Conservation (phyloP, 805 yeast species). For the Tetrapisispora arboricola region DNA sequence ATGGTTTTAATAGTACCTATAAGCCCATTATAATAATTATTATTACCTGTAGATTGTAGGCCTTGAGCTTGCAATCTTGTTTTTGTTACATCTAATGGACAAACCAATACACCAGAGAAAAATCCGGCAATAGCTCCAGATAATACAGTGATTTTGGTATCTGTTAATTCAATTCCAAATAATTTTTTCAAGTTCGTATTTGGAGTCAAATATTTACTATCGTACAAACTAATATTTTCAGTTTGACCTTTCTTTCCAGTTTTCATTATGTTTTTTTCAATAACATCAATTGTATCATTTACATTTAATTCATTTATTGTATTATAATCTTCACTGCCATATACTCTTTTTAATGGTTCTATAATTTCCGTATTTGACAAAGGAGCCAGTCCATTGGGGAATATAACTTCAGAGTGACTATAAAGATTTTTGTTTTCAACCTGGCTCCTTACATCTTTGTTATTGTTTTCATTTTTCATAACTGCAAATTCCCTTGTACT, state of each 20-base stretch:
- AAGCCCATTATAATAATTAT: constrained; percentile 45
- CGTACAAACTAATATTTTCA: too few species aligned
- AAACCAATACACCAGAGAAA: constrained; percentile 76
- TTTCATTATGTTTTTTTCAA: neutral
- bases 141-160: constrained; percentile 57
- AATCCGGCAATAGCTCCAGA: constrained; percentile 95
- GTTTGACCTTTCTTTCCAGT: neutral
- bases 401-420: constrained; percentile 7
- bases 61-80: constrained; percentile 93
- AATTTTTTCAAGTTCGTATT: neutral
- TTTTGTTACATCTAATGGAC: constrained; percentile 93
- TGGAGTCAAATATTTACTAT: neutral
- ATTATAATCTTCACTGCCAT: neutral
- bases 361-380: constrained; percentile 17
- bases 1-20: constrained; percentile 57
- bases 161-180: constrained; percentile 7
- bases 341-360: constrained; percentile 7
- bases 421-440: neutral
- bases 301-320: neutral
- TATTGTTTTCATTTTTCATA: neutral
- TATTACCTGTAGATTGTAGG: constrained; percentile 24
- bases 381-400: constrained; percentile 18
- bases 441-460: neutral
- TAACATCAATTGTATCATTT: neutral
- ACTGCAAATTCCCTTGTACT: too few species aligned